Percentiles rank a stretch among this genome's conserved stretches.
These are phyloP conservation scores for Cylindrotheca closterium DNA, from an alignment of 108 stramenopile genomes.

Conservation along the genomic window DNA sequence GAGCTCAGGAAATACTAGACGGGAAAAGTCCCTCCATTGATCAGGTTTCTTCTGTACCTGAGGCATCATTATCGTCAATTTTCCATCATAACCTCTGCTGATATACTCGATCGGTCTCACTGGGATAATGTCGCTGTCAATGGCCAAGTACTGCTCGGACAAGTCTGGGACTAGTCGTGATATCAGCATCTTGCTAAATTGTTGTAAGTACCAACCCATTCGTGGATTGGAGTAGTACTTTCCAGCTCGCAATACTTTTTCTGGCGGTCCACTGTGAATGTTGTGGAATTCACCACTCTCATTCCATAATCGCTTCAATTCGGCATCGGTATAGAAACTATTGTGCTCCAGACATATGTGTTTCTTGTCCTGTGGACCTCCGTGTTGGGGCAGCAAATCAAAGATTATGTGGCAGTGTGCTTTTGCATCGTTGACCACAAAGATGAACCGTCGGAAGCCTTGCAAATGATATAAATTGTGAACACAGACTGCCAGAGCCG, in stretches of 20 bases:
- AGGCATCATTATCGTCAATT: slow-evolving; percentile 6
- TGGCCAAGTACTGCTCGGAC: slow-evolving; percentile 7
- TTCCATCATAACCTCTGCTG: too few species aligned
- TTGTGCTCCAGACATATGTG: slow-evolving; percentile 15
- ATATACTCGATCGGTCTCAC: slow-evolving; percentile 8
- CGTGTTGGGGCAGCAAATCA: slow-evolving; percentile 18
- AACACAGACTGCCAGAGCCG: slow-evolving; percentile 5
- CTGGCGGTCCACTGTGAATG: slow-evolving; percentile 7
- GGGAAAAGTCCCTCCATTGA: slow-evolving; percentile 15
- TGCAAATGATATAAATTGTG: slow-evolving; percentile 18
- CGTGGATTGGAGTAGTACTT: too few species aligned
- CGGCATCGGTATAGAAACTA: slow-evolving; percentile 3
- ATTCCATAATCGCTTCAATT: slow-evolving; percentile 2
- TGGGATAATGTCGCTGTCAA: slow-evolving; percentile 12
- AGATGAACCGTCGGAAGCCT: slow-evolving; percentile 19
- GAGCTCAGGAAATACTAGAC: slow-evolving; percentile 3
- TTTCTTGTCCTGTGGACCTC: slow-evolving; percentile 1
- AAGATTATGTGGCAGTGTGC: neutral
- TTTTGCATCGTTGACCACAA: slow-evolving; percentile 10
- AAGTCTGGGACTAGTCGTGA: slow-evolving; percentile 10
- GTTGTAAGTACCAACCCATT: too few species aligned
- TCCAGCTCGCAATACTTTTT: slow-evolving; percentile 8
- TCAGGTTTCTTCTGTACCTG: slow-evolving; percentile 9
- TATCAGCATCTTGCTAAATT: slow-evolving; percentile 16
- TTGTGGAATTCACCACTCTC: neutral